These are phyloP conservation scores for Verticillium tricorpus DNA, from an alignment of 2,329 filamentous ascomycete species.

Conservation along the genomic window DNA sequence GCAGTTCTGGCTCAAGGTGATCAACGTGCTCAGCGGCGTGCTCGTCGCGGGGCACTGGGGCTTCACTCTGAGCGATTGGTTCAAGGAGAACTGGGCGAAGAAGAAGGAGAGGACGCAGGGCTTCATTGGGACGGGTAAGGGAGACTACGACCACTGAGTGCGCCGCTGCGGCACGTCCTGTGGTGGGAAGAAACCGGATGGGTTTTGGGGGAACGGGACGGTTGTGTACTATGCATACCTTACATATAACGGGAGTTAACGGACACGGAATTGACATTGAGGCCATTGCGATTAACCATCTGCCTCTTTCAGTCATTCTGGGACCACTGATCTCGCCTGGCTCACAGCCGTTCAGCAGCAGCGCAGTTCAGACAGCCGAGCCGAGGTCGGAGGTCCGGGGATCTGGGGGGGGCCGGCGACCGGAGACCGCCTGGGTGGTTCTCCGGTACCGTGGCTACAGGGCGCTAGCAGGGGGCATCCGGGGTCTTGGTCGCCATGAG, in stretches of 20 bases:
- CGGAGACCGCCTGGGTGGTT: background rate
- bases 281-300: too few species aligned
- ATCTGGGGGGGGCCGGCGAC: background rate
- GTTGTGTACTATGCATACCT: background rate
- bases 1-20: constrained; percentile 70
- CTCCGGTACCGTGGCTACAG: background rate
- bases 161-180: background rate
- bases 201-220: background rate
- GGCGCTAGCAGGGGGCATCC: background rate
- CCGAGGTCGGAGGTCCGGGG: background rate
- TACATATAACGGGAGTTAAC: background rate
- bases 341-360: too few species aligned
- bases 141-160: constrained; percentile 9
- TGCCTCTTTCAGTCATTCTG: too few species aligned
- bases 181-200: background rate
- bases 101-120: constrained; percentile 35
- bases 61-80: constrained; percentile 80
- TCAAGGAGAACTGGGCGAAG: constrained; percentile 48
- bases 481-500: background rate
- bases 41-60: constrained; percentile 92
- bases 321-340: too few species aligned
- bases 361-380: background rate
- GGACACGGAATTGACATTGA: too few species aligned
- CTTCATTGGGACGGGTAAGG: constrained; percentile 12
- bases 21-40: constrained; percentile 88